These are phyloP conservation scores for Pleochaeta shiraiana DNA, from an alignment of 2,329 filamentous ascomycete species.

Conservation along the genomic window DNA sequence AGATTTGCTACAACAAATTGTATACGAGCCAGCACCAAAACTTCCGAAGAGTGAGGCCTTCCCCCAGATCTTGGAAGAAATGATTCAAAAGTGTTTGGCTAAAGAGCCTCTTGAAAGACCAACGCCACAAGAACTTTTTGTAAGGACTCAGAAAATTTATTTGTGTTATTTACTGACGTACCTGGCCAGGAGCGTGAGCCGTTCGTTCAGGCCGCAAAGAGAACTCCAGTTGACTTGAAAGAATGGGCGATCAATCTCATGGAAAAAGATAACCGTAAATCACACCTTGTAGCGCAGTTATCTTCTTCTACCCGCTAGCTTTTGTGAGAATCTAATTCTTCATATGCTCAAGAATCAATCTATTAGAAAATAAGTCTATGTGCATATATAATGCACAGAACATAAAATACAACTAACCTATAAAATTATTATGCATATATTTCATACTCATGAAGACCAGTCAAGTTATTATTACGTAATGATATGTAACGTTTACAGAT, in stretches of 20 bases:
- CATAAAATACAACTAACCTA: too few species aligned
- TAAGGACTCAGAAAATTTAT: constrained; percentile 26
- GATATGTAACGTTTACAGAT: too few species aligned
- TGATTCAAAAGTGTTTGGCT: constrained; percentile 87
- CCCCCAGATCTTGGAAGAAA: constrained; percentile 82
- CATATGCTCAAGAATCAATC: too few species aligned
- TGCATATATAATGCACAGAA: too few species aligned
- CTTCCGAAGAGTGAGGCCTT: constrained; percentile 96
- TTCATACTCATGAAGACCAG: too few species aligned
- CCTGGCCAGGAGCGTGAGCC: constrained; percentile 56
- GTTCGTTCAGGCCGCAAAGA: constrained; percentile 89
- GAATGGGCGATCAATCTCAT: constrained; percentile 90
- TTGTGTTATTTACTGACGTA: constrained; percentile 6
- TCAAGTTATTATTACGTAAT: too few species aligned
- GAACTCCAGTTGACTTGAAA: constrained; percentile 81
- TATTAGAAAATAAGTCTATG: too few species aligned
- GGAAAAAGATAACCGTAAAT: constrained; percentile 89
- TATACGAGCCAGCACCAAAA: constrained; percentile 82
- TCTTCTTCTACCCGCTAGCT: constrained; percentile 61
- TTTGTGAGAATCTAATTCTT: too few species aligned
- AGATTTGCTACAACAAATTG: constrained; percentile 90
- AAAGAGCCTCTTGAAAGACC: constrained; percentile 79
- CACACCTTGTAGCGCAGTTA: constrained; percentile 63
- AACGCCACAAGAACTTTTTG: constrained; percentile 82
- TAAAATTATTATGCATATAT: too few species aligned